phyloP scores from a whole-genome alignment of 108 stramenopile genomes.

The Cyclostephanos invisitatus region DNA sequence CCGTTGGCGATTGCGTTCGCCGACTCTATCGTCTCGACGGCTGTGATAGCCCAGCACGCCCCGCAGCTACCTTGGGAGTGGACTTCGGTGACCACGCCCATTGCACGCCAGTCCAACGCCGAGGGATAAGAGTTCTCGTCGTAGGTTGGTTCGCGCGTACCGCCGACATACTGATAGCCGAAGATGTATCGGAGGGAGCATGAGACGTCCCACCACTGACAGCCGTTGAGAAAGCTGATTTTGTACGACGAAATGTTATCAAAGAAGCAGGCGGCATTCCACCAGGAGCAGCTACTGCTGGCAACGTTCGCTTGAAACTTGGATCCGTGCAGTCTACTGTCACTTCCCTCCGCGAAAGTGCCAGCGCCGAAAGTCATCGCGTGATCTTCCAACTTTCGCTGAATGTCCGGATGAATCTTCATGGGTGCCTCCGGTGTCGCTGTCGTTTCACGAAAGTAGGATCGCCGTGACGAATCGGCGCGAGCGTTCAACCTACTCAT shows the following conservation, averaged over 20 bases:
- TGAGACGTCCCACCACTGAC: conserved; percentile 76
- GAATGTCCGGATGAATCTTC: conserved; percentile 44
- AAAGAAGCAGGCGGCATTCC: not conserved
- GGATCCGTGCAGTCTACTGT: conserved; percentile 4
- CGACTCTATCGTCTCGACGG: conserved; percentile 83
- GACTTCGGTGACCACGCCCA: conserved; percentile 69
- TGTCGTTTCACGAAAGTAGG: conserved; percentile 6
- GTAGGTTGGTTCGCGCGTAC: conserved; percentile 65
- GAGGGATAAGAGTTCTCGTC: conserved; percentile 49
- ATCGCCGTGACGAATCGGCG: not conserved
- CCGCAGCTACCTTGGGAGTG: conserved; percentile 79
- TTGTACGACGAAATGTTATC: conserved; percentile 29
- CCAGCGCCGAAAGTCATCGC: conserved; percentile 2
- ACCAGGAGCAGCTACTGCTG: conserved; percentile 4
- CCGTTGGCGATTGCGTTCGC: conserved; percentile 76
- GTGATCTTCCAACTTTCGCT: conserved; percentile 37
- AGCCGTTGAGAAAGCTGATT: conserved; percentile 37
- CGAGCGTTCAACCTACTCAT: not conserved
- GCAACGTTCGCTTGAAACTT: conserved; percentile 35
- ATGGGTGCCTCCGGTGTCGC: conserved; percentile 1
- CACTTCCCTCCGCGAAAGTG: not conserved
- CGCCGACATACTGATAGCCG: conserved; percentile 64
- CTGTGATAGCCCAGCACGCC: conserved; percentile 94
- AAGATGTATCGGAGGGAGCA: conserved; percentile 70
- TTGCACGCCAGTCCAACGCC: conserved; percentile 80